Evolutionary conservation across 2,329 filamentous ascomycete genomes (phyloP).

Genomic region (Fusarium equiseti): DNA sequence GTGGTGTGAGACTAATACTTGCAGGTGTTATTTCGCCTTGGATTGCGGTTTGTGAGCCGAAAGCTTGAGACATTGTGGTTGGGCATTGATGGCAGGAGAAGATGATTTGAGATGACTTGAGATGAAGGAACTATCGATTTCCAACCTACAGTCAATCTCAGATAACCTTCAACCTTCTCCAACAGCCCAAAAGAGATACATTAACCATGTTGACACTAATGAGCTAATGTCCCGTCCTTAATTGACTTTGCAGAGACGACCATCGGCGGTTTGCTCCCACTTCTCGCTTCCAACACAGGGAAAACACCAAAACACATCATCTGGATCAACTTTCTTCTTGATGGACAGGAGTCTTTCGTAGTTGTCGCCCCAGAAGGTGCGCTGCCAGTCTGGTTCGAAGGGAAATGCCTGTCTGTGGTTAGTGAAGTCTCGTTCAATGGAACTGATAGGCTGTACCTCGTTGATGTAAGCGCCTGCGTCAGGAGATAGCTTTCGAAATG

Average conservation of each 20-base stretch:
- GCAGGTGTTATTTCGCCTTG: conserved; percentile 44
- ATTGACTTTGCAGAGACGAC: conserved; percentile 44
- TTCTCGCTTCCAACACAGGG: conserved; percentile 61
- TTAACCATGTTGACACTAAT: no score
- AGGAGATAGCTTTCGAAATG: conserved; percentile 56
- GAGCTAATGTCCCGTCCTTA: neutral
- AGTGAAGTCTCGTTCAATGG: accelerated
- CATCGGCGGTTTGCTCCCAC: conserved; percentile 50
- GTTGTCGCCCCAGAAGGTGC: conserved; percentile 59
- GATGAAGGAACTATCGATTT: no score
- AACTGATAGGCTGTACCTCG: conserved; percentile 51
- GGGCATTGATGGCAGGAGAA: no score
- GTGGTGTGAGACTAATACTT: neutral
- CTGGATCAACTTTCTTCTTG: conserved; percentile 61
- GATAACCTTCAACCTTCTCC: no score
- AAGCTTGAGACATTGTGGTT: neutral
- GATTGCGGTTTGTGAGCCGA: conserved; percentile 43
- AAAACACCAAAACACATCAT: conserved; percentile 62
- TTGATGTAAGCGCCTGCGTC: conserved; percentile 60
- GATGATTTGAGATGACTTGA: no score
- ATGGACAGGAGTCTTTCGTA: conserved; percentile 59
- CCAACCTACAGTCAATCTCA: no score
- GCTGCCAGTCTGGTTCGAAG: conserved; percentile 54
- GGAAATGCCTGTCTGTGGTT: conserved; percentile 48
- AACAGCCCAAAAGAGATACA: no score